These are phyloP conservation scores for Colletotrichum falcatum DNA, from an alignment of 2,329 filamentous ascomycete species.

Conservation along the genomic window DNA sequence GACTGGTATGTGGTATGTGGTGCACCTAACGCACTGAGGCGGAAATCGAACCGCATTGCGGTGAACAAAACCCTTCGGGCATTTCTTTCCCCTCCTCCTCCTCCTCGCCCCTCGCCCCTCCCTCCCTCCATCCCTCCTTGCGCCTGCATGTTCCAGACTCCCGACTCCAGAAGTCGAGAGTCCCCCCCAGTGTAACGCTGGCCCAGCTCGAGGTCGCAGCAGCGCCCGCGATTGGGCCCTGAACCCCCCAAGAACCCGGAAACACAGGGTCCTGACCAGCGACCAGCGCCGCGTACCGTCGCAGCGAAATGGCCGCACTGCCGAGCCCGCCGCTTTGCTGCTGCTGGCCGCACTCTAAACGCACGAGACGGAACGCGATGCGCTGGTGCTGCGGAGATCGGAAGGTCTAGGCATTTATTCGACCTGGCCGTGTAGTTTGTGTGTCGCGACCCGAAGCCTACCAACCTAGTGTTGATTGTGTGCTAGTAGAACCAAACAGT, in stretches of 20 bases:
- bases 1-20: background rate
- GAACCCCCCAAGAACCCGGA: conserved; percentile 29
- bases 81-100: background rate
- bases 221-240: conserved; percentile 24
- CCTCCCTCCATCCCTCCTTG: background rate
- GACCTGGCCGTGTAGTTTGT: too few species aligned
- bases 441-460: too few species aligned
- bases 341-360: background rate
- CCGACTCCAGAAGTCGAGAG: conserved; percentile 15
- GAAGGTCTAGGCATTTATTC: conserved; percentile 5
- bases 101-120: background rate
- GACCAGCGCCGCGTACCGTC: conserved; percentile 4
- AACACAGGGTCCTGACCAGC: conserved; percentile 34
- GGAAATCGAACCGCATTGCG: background rate
- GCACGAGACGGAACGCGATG: background rate
- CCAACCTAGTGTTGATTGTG: too few species aligned
- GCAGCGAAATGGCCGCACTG: background rate
- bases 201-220: conserved; percentile 20
- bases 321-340: background rate
- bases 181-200: conserved; percentile 19
- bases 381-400: background rate
- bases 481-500: background rate
- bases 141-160: conserved; percentile 12
- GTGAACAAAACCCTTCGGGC: conserved; percentile 9
- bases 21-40: background rate